A percentile compares a stretch with the other conserved stretches of the same genome.
Evolutionary conservation across 2,329 filamentous ascomycete genomes (phyloP).

Genomic region (Ophiostoma ulmi): DNA sequence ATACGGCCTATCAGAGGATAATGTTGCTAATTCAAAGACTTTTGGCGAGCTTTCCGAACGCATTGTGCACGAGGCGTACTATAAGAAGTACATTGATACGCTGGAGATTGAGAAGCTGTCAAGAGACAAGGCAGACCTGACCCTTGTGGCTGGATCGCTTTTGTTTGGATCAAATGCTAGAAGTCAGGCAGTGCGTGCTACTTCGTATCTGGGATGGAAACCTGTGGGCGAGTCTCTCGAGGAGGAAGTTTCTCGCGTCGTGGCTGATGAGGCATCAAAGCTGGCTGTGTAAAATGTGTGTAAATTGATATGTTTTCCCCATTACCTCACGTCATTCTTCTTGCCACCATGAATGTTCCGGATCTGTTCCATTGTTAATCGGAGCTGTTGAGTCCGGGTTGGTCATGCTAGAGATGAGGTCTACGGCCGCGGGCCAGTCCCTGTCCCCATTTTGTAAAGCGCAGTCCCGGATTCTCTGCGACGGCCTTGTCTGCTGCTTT

Average conservation of each 20-base stretch:
- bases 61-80: not conserved
- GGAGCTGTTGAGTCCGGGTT: too few species aligned
- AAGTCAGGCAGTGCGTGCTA: not conserved
- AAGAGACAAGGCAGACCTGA: not conserved
- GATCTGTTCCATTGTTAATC: too few species aligned
- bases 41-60: not conserved
- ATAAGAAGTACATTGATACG: not conserved
- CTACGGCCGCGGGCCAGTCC: too few species aligned
- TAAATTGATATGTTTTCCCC: too few species aligned
- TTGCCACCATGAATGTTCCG: too few species aligned
- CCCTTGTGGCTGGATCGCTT: not conserved
- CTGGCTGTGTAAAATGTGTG: too few species aligned
- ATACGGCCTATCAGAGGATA: not conserved
- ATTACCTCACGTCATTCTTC: too few species aligned
- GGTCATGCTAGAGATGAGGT: too few species aligned
- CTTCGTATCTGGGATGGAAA: not conserved
- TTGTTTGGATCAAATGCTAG: not conserved
- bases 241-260: not conserved
- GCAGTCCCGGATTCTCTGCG: too few species aligned
- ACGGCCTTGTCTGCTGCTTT: conserved; percentile 20
- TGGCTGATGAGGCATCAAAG: not conserved
- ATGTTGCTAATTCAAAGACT: not conserved
- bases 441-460: too few species aligned
- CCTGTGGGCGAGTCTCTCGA: not conserved
- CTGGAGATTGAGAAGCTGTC: not conserved